phyloP scores from a whole-genome alignment of 176 grass and related monocot species.

The Avena atlantica region DNA sequence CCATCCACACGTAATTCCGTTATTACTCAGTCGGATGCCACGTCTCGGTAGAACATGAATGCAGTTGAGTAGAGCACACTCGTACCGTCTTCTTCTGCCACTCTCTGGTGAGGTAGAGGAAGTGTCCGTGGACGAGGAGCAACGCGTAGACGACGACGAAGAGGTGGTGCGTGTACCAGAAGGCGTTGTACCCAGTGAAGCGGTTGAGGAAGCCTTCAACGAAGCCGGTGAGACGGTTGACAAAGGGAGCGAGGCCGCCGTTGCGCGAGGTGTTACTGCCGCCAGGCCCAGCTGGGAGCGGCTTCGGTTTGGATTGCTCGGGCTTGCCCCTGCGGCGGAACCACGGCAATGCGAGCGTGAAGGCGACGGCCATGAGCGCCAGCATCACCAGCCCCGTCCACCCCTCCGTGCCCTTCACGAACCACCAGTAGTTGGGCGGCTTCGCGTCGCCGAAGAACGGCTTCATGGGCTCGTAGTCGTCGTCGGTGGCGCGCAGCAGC shows the following conservation, averaged over 20 bases:
- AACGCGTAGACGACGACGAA: conserved; percentile 84
- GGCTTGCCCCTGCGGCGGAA: conserved; percentile 61
- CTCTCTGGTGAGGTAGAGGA: conserved; percentile 63
- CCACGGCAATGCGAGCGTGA: conserved; percentile 74
- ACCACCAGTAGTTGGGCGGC: conserved; percentile 91
- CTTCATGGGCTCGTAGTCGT: conserved; percentile 61
- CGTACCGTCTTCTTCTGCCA: conserved; percentile 86
- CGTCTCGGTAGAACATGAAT: too few species aligned
- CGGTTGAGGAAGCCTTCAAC: conserved; percentile 14
- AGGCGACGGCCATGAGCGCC: conserved; percentile 74
- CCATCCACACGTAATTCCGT: background rate
- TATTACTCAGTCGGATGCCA: too few species aligned
- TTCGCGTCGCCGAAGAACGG: conserved; percentile 56
- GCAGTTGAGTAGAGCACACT: background rate
- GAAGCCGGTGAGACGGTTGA: background rate
- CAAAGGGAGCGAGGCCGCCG: too few species aligned
- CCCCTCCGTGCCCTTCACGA: conserved; percentile 85
- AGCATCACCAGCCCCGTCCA: conserved; percentile 85
- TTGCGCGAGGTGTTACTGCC: background rate
- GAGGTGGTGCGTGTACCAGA: conserved; percentile 97
- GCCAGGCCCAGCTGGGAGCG: background rate
- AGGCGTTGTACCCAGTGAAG: conserved; percentile 90
- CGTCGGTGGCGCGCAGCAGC: conserved; percentile 60
- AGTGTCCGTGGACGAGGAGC: conserved; percentile 76
- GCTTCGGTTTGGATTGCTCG: conserved; percentile 20